Evolutionary conservation across 1,139 yeast species (phyloP), one percentile per base, ranked within the genome.

Genomic region (Pichia sp.): DNA sequence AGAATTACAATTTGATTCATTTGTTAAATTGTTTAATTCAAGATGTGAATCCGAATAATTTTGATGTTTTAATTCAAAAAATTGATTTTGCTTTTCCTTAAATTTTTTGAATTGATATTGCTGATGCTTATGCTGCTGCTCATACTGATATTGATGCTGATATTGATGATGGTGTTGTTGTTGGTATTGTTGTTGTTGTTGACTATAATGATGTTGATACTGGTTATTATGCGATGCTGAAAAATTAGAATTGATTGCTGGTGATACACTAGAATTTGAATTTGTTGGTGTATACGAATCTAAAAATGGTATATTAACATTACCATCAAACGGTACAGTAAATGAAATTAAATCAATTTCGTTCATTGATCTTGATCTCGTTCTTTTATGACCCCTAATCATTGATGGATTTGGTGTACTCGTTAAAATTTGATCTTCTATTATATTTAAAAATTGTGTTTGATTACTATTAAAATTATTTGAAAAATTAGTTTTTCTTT

Each of bases 311-410:
- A 40, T 30, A 30, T 29, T 34, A 6, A 36, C 32, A 32, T 42
- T 42, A 27, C 27, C 27, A n/a, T 10, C 16, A 12, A 30, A 32
- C 6, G 37, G 4, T 7, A 40, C 12, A 16, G 36, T 37, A 10
- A 47, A 34, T 9, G 43, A 32, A 30, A 46, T 37, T 3, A 42
- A 37, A 35, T 56, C 60, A 39, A 61, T 50, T 33, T 61, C 63
- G 26, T 60, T 59, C 39, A 61, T 48, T 10, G 66, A 62, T 37
- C 64, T 51, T 6, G 66, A 62, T 46, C 66, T 52, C 3, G 64
- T 59, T 35, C 66, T 51, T 40, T 62, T 62, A 43, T 62, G 66
- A 6, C 64, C 61, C 41, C 59, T 41, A 9, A 30, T 8, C 3
- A n/a, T 16, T 12, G 22, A 22, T 10, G 23, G 6, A 8, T 28